A percentile compares a stretch with the other conserved stretches of the same genome.
Conservation (phyloP, 164 flowering plant genomes). For the Santalum album region DNA sequence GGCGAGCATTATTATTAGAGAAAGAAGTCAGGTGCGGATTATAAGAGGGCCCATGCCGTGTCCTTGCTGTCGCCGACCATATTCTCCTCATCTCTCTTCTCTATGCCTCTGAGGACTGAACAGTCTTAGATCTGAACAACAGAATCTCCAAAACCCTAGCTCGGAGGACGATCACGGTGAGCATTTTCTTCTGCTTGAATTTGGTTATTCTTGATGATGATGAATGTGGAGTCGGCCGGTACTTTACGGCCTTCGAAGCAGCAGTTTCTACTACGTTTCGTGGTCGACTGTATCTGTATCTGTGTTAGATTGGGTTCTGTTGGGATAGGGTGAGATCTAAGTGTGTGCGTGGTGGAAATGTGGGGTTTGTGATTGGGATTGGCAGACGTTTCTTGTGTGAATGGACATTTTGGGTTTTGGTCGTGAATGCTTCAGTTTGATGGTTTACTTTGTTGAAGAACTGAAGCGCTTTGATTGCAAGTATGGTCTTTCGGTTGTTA, state of each 20-base stretch:
- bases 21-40: neutral
- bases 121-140: conserved; percentile 18
- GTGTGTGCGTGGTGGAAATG: conserved; percentile 4
- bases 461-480: no score
- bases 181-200: neutral
- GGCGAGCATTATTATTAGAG: no score
- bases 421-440: no score
- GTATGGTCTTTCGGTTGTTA: no score
- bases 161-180: conserved; percentile 14
- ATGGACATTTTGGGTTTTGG: no score
- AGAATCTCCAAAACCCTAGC: conserved; percentile 5
- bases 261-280: neutral
- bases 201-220: neutral
- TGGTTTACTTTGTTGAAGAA: no score
- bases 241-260: neutral
- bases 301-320: neutral
- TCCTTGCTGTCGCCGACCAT: neutral
- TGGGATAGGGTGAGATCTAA: conserved; percentile 1
- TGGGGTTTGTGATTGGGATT: no score
- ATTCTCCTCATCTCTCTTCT: neutral
- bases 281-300: neutral
- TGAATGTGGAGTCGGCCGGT: neutral
- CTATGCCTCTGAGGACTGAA: no score
- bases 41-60: neutral
- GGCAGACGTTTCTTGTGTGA: neutral